Evolutionary conservation across 1,284 basidiomycete species (phyloP), one percentile per base, ranked within the genome.

Genomic region (Heterobasidion occidentale): DNA sequence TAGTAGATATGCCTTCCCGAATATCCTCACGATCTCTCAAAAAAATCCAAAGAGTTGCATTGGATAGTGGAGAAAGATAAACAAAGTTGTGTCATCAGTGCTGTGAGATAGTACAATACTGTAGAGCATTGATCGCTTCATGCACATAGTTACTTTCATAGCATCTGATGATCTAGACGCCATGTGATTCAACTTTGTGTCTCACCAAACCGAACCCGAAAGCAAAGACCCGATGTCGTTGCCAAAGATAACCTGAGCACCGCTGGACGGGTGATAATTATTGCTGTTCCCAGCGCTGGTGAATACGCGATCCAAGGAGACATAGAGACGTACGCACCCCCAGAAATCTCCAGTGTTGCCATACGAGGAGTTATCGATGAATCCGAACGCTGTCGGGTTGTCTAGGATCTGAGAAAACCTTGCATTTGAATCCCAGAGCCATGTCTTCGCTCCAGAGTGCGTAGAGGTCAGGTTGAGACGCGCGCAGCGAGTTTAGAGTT

Each of bases 321-420:
- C 15, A 19, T 17, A 51, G 54, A 12, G 35, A 14, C 27, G 14
- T 7, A 67, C 77, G 58, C 60, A 80, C 79, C 77, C 78, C 82
- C 81, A 83, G 74, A 84, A 83, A 58, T 77, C 70, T 17, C 71
- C 73, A 9, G 74, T 58, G 19, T 65, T 66, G 5, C 81, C 81
- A 56, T 72, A 81, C 0, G 77, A 75, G 0, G 74, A 76, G 7
- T 71, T 72, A 59, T 83, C 80, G 20, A 71, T 69, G 64, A 84
- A 83, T 1, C 82, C 82, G 58, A 76, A 83, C 8, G 71, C 62
- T 0, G 69, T 72, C 1, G 80, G 79, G 47, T 69, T 61, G 65
- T 80, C 69, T 17, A 84, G 66, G 12, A 84, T 76, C 7, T 68
- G 73, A 12, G 69, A 74, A 68, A 83, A 83, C n/a, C 71, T 74